phyloP scores from a whole-genome alignment of 225 moss, liverwort and hornwort species.

The Marchantia polymorpha region DNA sequence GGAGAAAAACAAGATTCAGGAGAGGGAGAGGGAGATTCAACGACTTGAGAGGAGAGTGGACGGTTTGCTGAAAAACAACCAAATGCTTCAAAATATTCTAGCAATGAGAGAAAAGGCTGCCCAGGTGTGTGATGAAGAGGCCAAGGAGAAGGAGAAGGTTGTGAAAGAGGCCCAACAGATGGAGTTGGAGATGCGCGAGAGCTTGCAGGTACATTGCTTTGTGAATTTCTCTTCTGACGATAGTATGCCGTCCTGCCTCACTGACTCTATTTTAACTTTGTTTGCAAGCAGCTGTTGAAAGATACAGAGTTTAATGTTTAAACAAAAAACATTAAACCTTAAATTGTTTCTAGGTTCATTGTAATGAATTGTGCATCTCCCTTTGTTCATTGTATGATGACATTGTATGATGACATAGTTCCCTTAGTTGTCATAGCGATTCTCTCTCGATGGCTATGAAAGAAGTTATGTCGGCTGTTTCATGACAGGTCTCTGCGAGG shows the following conservation, averaged over 20 bases:
- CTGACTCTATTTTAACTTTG: too few relatives aligned
- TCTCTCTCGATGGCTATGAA: too few relatives aligned
- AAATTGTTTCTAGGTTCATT: too few relatives aligned
- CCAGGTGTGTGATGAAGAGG: conserved; percentile 42
- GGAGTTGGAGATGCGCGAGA: conserved; percentile 79
- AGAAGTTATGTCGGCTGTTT: neutral
- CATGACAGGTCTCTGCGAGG: conserved; percentile 65
- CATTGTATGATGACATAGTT: too few relatives aligned
- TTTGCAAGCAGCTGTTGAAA: too few relatives aligned
- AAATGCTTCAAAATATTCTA: conserved; percentile 66
- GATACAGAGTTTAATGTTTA: too few relatives aligned
- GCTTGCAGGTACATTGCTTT: conserved; percentile 44
- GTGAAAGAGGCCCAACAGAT: conserved; percentile 49
- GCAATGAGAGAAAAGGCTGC: conserved; percentile 71
- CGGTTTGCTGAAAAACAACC: conserved; percentile 57
- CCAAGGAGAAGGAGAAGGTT: conserved; percentile 60
- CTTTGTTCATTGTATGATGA: too few relatives aligned
- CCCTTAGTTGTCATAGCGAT: too few relatives aligned
- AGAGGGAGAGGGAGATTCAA: conserved; percentile 70
- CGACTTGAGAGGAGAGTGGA: conserved; percentile 61
- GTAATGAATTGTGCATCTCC: too few relatives aligned
- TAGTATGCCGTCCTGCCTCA: too few relatives aligned
- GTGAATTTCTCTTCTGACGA: neutral
- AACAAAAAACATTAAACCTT: too few relatives aligned
- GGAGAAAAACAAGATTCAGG: conserved; percentile 54